These are phyloP conservation scores for Crithidia mellificae DNA, from an alignment of 208 protist genomes.

Conservation along the genomic window DNA sequence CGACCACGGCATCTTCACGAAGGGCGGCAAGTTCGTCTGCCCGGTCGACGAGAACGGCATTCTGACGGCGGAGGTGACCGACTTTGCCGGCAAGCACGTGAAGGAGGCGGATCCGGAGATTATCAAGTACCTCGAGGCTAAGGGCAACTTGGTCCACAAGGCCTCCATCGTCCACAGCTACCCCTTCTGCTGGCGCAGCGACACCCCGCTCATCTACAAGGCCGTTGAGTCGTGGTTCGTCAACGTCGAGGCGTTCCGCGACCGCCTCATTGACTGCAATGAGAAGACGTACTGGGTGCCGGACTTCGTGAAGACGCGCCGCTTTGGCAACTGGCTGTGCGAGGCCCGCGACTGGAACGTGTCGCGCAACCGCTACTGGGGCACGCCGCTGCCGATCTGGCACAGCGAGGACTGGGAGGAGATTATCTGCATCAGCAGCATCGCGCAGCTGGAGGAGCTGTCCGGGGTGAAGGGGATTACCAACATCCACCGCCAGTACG, in stretches of 20 bases:
- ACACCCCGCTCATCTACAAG: slow-evolving; percentile 98
- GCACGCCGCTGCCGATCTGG: slow-evolving; percentile 99
- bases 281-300: slow-evolving; percentile 98
- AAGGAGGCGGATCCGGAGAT: slow-evolving; percentile 98
- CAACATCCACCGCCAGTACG: slow-evolving; percentile 97
- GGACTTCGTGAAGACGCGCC: slow-evolving; percentile 95
- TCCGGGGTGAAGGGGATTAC: slow-evolving; percentile 90
- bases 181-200: slow-evolving; percentile 99
- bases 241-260: slow-evolving; percentile 96
- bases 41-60: slow-evolving; percentile 98
- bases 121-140: slow-evolving; percentile 92
- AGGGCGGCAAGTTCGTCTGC: slow-evolving; percentile 83
- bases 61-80: slow-evolving; percentile 96
- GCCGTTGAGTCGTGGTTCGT: slow-evolving; percentile 99
- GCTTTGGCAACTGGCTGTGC: slow-evolving; percentile 99
- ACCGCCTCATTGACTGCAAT: slow-evolving; percentile 95
- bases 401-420: slow-evolving; percentile 96
- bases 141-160: slow-evolving; percentile 89
- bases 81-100: slow-evolving; percentile 96
- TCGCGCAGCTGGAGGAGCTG: slow-evolving; percentile 97
- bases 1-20: slow-evolving; percentile 92
- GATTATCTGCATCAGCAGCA: slow-evolving; percentile 94
- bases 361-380: slow-evolving; percentile 98
- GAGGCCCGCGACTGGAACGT: slow-evolving; percentile 98
- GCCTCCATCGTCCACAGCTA: slow-evolving; percentile 97